Conservation (phyloP, 1,284 basidiomycete genomes). For the Irpex sp. region DNA sequence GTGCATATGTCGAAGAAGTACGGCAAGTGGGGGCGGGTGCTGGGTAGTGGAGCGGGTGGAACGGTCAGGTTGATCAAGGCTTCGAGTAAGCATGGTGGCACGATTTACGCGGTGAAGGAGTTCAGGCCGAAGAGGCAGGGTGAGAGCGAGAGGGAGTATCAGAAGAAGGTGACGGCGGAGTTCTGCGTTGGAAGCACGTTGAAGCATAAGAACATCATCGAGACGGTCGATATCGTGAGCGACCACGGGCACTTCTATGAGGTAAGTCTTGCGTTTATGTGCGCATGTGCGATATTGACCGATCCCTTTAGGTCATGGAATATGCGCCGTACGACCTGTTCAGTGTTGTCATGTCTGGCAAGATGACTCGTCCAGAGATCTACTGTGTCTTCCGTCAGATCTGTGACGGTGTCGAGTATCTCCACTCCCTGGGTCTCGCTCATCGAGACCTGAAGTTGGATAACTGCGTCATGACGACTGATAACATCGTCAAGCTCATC, state of each 20-base stretch:
- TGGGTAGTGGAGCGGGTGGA: slow-evolving; percentile 96
- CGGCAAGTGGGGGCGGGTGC: slow-evolving; percentile 96
- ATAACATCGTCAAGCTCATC: slow-evolving; percentile 97
- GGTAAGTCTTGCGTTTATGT: slow-evolving; percentile 43
- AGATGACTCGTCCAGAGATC: slow-evolving; percentile 97
- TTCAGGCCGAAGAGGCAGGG: slow-evolving; percentile 87
- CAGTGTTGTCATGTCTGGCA: slow-evolving; percentile 98
- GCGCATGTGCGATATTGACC: slow-evolving; percentile 14
- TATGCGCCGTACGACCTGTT: slow-evolving; percentile 99
- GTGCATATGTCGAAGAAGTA: slow-evolving; percentile 97
- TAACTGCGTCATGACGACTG: slow-evolving; percentile 97
- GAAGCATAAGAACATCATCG: slow-evolving; percentile 96
- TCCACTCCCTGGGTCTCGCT: slow-evolving; percentile 95
- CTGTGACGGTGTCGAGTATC: slow-evolving; percentile 96
- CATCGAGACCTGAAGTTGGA: slow-evolving; percentile 99
- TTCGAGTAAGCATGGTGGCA: slow-evolving; percentile 72
- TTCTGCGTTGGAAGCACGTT: slow-evolving; percentile 97
- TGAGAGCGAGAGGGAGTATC: slow-evolving; percentile 94
- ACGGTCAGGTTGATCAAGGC: slow-evolving; percentile 96
- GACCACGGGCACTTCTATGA: slow-evolving; percentile 99
- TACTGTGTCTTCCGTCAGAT: slow-evolving; percentile 99
- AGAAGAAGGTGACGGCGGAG: slow-evolving; percentile 98
- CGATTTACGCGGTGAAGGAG: slow-evolving; percentile 96
- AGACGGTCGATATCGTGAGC: slow-evolving; percentile 97
- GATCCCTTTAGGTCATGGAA: slow-evolving; percentile 84